Evolutionary conservation across 805 yeast species (phyloP), one percentile per base, ranked within the genome.

Genomic region (Kuraishia hungarica): DNA sequence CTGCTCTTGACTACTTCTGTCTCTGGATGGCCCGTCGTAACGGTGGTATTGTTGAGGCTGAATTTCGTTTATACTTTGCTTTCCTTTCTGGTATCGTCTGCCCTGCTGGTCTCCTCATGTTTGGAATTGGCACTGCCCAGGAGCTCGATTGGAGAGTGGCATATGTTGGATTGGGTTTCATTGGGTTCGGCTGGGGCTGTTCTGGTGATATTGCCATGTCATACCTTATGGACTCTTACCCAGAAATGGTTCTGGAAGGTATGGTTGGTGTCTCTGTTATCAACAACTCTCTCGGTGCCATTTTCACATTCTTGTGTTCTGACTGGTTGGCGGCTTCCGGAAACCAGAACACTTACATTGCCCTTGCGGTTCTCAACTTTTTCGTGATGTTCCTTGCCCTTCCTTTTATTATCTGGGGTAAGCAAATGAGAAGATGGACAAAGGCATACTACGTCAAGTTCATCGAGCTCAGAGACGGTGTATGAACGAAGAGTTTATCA

Each of bases 171-270:
- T 68, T 84, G 46, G 89, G 82, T 0, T 77, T 84, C 60, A 80
- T 84, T 56, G 87, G 87, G 1, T 81, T 83, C 59, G 81, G 86
- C 13, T 84, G 81, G 71, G 86, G 88, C 59, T 81, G 86, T 43
- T 79, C 85, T 11, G 86, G 87, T 57, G 89, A 85, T 61, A 77
- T 84, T 39, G 80, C 87, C 46, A 76, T 84, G 81, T 72, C 83
- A 1, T 84, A 84, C 59, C 72, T 82, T 54, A 82, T 84, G 82
- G 88, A 83, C 61, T 74, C 83, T 3, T 84, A 84, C 60, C 86
- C 87, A 1, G 86, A 82, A 48, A 72, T 84, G 71, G 83, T 83
- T 46, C 70, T 84, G 57, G 88, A 84, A 66, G 80, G 84, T 54
- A 77, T 84, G 81, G 86, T 82, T 15, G 85, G 84, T 39, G 87